Conservation (phyloP, 768 basidiomycete genomes). For the Macrolepiota albuminosa region DNA sequence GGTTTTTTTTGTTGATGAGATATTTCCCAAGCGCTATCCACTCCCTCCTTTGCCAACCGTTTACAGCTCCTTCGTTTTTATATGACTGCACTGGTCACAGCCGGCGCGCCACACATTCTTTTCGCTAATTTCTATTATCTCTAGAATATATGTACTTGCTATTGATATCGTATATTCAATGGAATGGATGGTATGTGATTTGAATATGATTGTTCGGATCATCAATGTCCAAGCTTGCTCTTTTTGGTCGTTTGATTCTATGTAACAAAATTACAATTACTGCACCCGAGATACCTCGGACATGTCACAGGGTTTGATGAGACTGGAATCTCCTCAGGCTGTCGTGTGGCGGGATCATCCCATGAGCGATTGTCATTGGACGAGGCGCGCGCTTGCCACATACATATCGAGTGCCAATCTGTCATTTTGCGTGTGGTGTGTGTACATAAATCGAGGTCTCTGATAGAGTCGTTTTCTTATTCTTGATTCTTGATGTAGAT, state of each 20-base stretch:
- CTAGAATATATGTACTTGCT: neutral
- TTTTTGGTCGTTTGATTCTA: neutral
- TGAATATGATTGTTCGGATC: neutral
- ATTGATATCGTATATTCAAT: neutral
- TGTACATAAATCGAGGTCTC: neutral
- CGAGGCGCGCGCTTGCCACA: neutral
- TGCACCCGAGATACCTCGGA: neutral
- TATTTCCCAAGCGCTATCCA: neutral
- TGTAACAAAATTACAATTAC: neutral
- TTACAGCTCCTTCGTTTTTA: neutral
- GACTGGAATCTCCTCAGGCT: neutral
- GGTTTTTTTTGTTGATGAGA: neutral
- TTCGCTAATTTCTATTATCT: neutral
- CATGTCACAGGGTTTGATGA: neutral
- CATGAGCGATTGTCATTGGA: neutral
- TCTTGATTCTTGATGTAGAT: neutral
- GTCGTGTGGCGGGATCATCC: neutral
- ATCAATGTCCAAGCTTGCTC: neutral
- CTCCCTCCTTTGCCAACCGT: neutral
- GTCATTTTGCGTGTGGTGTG: neutral
- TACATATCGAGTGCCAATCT: neutral
- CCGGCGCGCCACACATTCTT: neutral
- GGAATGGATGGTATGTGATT: neutral
- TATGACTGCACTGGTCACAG: neutral
- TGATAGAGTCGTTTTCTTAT: neutral